Conservation (phyloP, 257 asterid genomes). For the Petunia secreta region DNA sequence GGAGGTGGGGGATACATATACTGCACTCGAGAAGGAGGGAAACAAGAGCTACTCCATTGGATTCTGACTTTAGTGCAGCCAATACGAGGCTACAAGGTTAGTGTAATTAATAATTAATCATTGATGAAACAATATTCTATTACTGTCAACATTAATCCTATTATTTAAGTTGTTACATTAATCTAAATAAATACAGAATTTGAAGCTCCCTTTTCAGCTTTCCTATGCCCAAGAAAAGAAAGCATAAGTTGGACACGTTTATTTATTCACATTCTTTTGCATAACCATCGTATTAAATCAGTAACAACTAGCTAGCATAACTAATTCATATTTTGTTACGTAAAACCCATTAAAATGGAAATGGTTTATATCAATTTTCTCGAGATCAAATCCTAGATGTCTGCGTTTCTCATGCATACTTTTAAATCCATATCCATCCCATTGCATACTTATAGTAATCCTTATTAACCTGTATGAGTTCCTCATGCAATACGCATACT, state of each 20-base stretch:
- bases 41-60: conserved; percentile 37
- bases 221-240: conserved; percentile 27
- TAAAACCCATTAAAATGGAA: no score
- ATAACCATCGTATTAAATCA: no score
- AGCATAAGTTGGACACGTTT: background rate
- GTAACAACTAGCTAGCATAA: no score
- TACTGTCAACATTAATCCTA: background rate
- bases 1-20: background rate
- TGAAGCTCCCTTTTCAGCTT: conserved; percentile 19
- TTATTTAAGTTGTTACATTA: background rate
- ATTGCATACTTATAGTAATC: no score
- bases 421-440: no score
- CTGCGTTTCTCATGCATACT: no score
- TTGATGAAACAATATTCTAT: conserved; percentile 30
- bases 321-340: no score
- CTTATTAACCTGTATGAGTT: no score
- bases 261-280: background rate
- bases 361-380: no score
- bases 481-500: no score
- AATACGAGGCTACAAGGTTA: conserved; percentile 32
- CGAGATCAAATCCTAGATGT: no score
- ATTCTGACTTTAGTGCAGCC: conserved; percentile 41
- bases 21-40: conserved; percentile 16
- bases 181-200: conserved; percentile 22
- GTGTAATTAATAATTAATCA: conserved; percentile 43